Percentiles rank a stretch among this genome's conserved stretches.
Conservation (phyloP, 2,329 filamentous ascomycete species). For the Epicoccum nigrum region DNA sequence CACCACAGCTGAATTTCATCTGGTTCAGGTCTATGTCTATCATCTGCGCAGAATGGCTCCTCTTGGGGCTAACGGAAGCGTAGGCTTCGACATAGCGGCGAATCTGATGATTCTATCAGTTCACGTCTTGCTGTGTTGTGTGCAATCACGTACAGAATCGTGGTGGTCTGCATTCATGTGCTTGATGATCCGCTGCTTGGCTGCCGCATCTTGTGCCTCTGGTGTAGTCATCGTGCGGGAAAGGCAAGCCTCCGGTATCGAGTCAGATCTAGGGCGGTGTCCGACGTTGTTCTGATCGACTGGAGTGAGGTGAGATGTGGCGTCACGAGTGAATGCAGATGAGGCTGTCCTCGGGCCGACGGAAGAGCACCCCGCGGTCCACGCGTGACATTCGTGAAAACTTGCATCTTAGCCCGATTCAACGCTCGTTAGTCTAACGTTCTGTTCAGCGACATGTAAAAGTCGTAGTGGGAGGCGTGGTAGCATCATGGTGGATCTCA, state of each 20-base stretch:
- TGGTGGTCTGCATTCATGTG: slow-evolving; percentile 90
- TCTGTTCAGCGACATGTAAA: not conserved
- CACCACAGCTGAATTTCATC: slow-evolving; percentile 65
- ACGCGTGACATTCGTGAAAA: slow-evolving; percentile 5
- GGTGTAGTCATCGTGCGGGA: slow-evolving; percentile 33
- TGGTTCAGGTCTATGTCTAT: slow-evolving; percentile 67
- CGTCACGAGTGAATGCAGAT: slow-evolving; percentile 12
- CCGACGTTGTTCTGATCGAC: slow-evolving; percentile 4
- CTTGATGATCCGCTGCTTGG: slow-evolving; percentile 68
- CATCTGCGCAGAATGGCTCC: slow-evolving; percentile 65
- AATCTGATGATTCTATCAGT: slow-evolving; percentile 51
- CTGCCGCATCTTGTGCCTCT: slow-evolving; percentile 53
- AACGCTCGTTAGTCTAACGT: slow-evolving; percentile 18
- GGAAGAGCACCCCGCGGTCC: slow-evolving; percentile 15
- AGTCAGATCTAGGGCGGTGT: slow-evolving; percentile 1
- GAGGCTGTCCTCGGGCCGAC: slow-evolving; percentile 15
- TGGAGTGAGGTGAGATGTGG: slow-evolving; percentile 3
- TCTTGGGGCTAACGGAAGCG: slow-evolving; percentile 61
- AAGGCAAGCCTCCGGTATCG: slow-evolving; percentile 1
- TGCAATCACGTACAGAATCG: slow-evolving; percentile 59
- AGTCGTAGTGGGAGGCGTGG: not conserved
- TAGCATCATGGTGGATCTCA: not conserved
- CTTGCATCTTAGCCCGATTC: slow-evolving; percentile 2
- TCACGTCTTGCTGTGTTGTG: not conserved
- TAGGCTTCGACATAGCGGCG: slow-evolving; percentile 79